Evolutionary conservation across 2,329 filamentous ascomycete genomes (phyloP), one percentile per base, ranked within the genome.

Genomic region (Verticillium zaregamsianum): DNA sequence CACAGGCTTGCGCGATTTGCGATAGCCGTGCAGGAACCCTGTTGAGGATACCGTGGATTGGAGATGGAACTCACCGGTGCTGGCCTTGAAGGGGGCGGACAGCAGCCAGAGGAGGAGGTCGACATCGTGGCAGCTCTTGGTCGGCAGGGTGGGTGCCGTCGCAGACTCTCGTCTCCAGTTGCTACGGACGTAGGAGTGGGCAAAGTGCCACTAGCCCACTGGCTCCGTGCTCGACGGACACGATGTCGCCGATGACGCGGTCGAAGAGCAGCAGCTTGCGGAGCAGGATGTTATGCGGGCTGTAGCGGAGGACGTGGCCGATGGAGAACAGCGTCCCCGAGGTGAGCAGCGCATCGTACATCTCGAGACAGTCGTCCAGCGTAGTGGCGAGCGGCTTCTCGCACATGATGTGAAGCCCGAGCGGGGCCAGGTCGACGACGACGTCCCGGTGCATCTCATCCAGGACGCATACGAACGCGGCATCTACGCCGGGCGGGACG

Each of bases 91-190:
- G 0, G 92, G 91, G 1, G 91, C 92, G 71, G 89, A 94, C 11
- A 98, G 82, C 56, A 98, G 79, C 95, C 95, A 99, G 17, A 98
- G 80, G 5, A 98, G 78, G 62, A 98, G 86, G 71, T 99, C 95
- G 58, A 99, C 91, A 68, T 99, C 95, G 70, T 99, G 95, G 68
- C 95, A 98, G 63, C 92, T 96, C 76, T 98, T 99, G 3, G 94
- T 97, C 33, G 99, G 82, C 1, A 99, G 81, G 1, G 91, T 94
- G 7, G 89, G 94, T 28, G 85, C 93, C n/a, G 84, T 88, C 5
- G 79, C 89, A 0, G 86, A 89, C 66, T 92, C 87, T 65, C 91
- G 91, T 6, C 94, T 86, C 95, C 95, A 98, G 76, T 98, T 97
- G 17, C 95, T 95, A 55, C 91, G 86, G 39, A 98, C 94, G 68